Conservation (phyloP, 31 red algal genomes). For the Endocladia muricata region DNA sequence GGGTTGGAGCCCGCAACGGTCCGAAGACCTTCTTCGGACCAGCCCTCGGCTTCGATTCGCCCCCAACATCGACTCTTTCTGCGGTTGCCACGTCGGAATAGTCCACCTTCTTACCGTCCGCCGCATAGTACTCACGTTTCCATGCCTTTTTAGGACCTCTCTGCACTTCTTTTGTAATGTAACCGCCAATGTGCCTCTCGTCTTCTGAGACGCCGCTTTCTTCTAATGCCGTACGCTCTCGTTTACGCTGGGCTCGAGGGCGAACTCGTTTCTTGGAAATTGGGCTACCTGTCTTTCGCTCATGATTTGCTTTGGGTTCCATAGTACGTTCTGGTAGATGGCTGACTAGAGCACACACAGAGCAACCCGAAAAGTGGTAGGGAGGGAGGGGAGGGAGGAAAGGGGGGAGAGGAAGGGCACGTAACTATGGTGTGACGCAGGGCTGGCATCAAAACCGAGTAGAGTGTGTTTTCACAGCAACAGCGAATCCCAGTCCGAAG, state of each 20-base stretch:
- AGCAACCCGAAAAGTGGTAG: too few species aligned
- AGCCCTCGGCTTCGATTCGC: not conserved
- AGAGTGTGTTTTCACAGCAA: too few species aligned
- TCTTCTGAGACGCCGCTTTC: not conserved
- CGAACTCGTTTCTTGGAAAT: too few species aligned
- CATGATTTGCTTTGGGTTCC: too few species aligned
- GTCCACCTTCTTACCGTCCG: not conserved
- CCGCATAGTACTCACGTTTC: slow-evolving; percentile 40
- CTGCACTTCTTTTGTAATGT: not conserved
- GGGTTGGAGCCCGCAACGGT: slow-evolving; percentile 57
- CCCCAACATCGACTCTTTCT: slow-evolving; percentile 28
- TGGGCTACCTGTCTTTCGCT: too few species aligned
- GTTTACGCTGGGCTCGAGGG: not conserved
- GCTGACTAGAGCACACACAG: too few species aligned
- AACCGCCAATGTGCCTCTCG: not conserved
- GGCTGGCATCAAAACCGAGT: too few species aligned
- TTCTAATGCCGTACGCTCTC: not conserved
- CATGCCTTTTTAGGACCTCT: slow-evolving; percentile 16
- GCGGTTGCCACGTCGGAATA: slow-evolving; percentile 17
- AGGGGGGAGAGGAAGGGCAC: too few species aligned
- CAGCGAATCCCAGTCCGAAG: too few species aligned
- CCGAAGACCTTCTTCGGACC: slow-evolving; percentile 57
- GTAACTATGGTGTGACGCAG: too few species aligned
- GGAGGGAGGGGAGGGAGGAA: too few species aligned
- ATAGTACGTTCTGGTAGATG: too few species aligned